Conservation (phyloP, 441 rosid species). For the Aleurites moluccanus region DNA sequence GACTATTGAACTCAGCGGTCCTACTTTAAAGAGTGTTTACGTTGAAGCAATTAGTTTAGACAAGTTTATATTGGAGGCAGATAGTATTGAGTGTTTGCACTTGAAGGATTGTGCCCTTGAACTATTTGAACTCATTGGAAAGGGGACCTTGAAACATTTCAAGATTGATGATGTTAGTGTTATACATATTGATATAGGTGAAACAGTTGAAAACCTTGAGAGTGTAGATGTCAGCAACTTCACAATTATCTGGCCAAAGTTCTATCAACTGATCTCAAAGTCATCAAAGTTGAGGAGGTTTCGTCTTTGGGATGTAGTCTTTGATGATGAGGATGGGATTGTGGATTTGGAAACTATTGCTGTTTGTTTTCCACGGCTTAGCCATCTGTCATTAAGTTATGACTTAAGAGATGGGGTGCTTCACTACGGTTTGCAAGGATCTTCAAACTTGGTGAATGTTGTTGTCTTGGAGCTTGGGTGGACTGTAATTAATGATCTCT, state of each 20-base stretch:
- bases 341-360: conserved; percentile 72
- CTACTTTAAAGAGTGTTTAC: conserved; percentile 52
- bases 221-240: conserved; percentile 66
- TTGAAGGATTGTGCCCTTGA: conserved; percentile 66
- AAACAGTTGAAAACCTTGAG: conserved; percentile 61
- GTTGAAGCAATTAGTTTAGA: conserved; percentile 67
- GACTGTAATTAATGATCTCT: conserved; percentile 57
- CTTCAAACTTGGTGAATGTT: conserved; percentile 42
- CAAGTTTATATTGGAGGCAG: conserved; percentile 74
- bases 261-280: conserved; percentile 67
- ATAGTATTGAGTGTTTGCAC: conserved; percentile 58
- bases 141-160: conserved; percentile 66
- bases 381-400: conserved; percentile 61
- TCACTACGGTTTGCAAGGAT: conserved; percentile 57
- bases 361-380: conserved; percentile 56
- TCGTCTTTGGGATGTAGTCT: conserved; percentile 71
- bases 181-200: conserved; percentile 68
- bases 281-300: conserved; percentile 67
- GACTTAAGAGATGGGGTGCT: conserved; percentile 55
- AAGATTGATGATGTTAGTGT: conserved; percentile 64
- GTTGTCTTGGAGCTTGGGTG: conserved; percentile 71
- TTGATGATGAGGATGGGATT: conserved; percentile 62
- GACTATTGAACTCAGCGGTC: conserved; percentile 60
- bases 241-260: conserved; percentile 67
- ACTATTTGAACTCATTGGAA: conserved; percentile 69